A percentile compares a stretch with the other conserved stretches of the same genome.
Evolutionary conservation across 2,329 filamentous ascomycete species (phyloP).

Genomic region (Blumeria graminis): DNA sequence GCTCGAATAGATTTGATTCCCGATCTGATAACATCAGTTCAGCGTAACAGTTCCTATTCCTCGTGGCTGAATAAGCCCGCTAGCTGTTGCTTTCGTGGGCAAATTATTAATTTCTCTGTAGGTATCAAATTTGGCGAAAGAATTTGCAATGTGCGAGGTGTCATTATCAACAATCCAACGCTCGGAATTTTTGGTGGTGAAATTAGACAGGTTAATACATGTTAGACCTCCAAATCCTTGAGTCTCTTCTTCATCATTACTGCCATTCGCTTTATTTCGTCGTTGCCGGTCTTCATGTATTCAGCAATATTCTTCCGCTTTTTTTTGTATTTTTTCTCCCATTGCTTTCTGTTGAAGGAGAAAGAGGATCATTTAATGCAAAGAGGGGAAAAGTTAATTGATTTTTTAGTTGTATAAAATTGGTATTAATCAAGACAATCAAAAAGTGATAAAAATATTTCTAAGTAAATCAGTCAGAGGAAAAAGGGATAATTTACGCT

Average conservation of each 20-base stretch:
- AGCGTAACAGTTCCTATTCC: neutral
- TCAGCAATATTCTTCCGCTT: neutral
- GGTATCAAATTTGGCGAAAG: neutral
- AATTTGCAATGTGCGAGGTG: neutral
- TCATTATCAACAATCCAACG: neutral
- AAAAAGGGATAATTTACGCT: no score
- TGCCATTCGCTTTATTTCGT: neutral
- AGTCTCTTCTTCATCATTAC: neutral
- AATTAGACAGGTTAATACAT: neutral
- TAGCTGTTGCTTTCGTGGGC: neutral
- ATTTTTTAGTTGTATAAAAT: no score
- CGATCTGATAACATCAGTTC: neutral
- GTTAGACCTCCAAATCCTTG: neutral
- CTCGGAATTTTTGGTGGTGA: neutral
- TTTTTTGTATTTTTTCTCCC: no score
- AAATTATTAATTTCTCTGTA: neutral
- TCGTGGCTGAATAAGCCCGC: neutral
- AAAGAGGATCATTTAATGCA: no score
- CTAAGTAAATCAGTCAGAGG: no score
- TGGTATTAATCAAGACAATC: no score
- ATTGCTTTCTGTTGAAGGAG: no score
- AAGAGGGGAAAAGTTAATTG: no score
- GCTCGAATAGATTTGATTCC: neutral
- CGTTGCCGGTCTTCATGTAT: neutral
- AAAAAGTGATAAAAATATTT: no score